A percentile compares a stretch with the other conserved stretches of the same genome.
Conservation (phyloP, 306 rosid species). For the Citrullus colocynthis region DNA sequence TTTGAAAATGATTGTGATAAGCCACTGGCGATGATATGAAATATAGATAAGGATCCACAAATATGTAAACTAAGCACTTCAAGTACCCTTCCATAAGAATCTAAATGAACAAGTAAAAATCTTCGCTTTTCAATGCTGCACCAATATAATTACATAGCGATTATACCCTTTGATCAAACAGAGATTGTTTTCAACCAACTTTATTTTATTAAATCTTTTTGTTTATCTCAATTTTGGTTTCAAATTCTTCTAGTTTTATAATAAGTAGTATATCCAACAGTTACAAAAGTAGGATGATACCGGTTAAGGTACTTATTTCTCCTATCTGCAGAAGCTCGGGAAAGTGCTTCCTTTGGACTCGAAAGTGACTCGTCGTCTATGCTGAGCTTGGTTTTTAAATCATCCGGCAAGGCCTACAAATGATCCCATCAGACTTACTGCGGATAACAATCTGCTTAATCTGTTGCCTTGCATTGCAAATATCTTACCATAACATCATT, state of each 20-base stretch:
- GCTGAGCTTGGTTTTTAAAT: conserved; percentile 78
- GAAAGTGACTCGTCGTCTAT: conserved; percentile 66
- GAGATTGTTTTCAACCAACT: background rate
- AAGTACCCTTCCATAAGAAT: background rate
- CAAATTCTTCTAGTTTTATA: background rate
- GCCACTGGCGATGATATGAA: conserved; percentile 30
- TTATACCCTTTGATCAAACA: background rate
- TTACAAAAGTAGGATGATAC: conserved; percentile 19
- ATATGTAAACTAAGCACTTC: background rate
- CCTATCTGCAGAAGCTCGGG: conserved; percentile 91
- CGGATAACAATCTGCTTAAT: conserved; percentile 3
- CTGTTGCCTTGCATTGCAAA: background rate
- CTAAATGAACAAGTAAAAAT: background rate
- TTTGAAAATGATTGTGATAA: conserved; percentile 58
- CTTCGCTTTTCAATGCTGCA: background rate
- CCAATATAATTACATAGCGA: background rate
- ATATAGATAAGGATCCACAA: background rate
- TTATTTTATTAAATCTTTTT: background rate
- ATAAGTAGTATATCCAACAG: background rate
- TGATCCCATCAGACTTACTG: conserved; percentile 26
- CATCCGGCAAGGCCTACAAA: conserved; percentile 91
- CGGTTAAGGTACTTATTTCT: conserved; percentile 73
- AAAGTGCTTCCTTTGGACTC: conserved; percentile 98
- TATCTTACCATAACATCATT: conserved; percentile 90
- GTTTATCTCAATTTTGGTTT: background rate